Percentiles rank a stretch among this genome's conserved stretches.
Evolutionary conservation across 192 early-diverging fungal species (phyloP).

Genomic region (Geranomyces variabilis): DNA sequence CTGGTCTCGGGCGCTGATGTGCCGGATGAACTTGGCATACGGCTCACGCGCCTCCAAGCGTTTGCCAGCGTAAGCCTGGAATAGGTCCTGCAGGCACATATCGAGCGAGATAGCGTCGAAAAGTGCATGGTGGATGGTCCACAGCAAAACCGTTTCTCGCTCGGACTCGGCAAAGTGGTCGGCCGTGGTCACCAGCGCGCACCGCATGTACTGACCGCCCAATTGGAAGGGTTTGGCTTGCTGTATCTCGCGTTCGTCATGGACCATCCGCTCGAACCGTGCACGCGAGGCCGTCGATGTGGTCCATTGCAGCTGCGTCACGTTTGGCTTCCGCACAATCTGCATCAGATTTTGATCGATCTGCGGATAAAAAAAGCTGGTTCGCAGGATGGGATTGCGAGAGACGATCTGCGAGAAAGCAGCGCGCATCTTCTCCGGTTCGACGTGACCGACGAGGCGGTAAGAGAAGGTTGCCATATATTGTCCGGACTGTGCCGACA

Average conservation of each 20-base stretch:
- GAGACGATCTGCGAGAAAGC: constrained; percentile 8
- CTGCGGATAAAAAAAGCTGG: constrained; percentile 17
- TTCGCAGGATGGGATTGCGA: constrained; percentile 24
- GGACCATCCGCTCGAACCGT: neutral
- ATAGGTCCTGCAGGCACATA: constrained; percentile 28
- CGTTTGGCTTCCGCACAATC: too few species aligned
- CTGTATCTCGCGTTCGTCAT: neutral
- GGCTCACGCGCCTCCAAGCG: neutral
- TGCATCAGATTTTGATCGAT: neutral
- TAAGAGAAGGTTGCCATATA: neutral
- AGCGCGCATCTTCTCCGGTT: neutral
- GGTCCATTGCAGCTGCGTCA: too few species aligned
- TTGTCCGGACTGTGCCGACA: neutral
- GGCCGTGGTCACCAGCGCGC: neutral
- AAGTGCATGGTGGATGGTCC: constrained; percentile 22
- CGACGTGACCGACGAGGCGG: neutral
- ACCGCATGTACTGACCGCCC: constrained; percentile 5
- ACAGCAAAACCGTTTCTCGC: neutral
- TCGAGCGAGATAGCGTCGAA: constrained; percentile 9
- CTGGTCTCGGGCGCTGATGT: neutral
- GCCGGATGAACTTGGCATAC: neutral
- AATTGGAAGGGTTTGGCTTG: neutral
- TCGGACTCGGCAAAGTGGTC: too few species aligned
- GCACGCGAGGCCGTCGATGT: neutral
- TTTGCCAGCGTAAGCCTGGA: neutral